Base-by-base conservation (phyloP, 768 basidiomycete genomes). In the Leccinum broughii region DNA sequence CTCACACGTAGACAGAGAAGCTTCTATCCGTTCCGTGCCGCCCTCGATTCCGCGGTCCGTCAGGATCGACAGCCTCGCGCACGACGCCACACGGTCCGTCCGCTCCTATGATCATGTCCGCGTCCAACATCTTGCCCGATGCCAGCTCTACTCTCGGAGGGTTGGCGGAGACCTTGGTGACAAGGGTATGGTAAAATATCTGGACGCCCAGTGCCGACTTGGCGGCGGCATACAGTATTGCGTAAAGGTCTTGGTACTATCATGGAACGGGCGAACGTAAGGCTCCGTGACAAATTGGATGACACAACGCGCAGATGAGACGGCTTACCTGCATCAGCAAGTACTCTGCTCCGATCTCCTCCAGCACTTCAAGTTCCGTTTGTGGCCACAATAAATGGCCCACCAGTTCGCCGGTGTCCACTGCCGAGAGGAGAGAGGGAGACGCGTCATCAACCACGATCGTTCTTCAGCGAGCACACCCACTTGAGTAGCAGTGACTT, bases 61-160 rank as follows among this genome's bases (percentile, higher is more conserved):
- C 24, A 24, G 64, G 28, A 4, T 69, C 72, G 32, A 77, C 63
- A 6, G 80, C 64, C 11, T 73, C 58, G 14, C 68, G 66, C 20
- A 77, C 72, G n/a, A 80, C 26, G 22, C 83, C 83, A 37, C 73
- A 66, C 48, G 77, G 73, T 6, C 86, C 85, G 70, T 87, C 86
- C 14, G 85, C 86, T 24, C 82, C 85, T 14, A 86, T 76, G 37
- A 86, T 71, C 44, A 86, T 59, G 68, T 87, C 85, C 9, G 80
- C 80, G 30, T 63, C 59, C 10, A 85, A 53, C 5, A 66, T 69
- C 58, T 78, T 76, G n/a, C 83, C 84, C 37, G 68, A 74, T 15
- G 76, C 76, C 8, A 78, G 62, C 2, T 70, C 70, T 2, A 81
- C 74, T 35, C 69, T 66, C 3, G 66, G 63, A 14, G 66, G 66